phyloP scores from a whole-genome alignment of 1,139 yeast species.

The Zygoascus sp. region DNA sequence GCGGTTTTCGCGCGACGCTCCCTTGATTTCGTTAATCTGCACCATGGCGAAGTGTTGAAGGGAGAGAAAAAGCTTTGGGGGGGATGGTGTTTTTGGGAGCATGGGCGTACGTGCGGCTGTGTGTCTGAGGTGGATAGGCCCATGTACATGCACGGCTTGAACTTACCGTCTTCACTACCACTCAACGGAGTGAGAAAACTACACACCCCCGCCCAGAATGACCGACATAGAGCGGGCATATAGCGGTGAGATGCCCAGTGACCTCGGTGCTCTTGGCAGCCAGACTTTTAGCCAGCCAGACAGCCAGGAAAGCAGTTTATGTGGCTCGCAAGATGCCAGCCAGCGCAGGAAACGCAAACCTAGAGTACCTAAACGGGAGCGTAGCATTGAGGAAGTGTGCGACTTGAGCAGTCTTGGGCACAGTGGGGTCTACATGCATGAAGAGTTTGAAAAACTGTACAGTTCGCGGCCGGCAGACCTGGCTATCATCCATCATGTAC shows the following conservation, averaged over 20 bases:
- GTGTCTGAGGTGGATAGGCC: background rate
- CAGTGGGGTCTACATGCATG: background rate
- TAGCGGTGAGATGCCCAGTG: background rate
- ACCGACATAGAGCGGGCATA: background rate
- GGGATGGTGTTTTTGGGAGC: background rate
- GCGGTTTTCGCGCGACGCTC: constrained; percentile 59
- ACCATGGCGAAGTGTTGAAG: constrained; percentile 49
- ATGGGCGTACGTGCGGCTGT: constrained; percentile 2
- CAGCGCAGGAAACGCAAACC: constrained; percentile 23
- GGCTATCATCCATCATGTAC: constrained; percentile 29
- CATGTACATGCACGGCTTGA: background rate
- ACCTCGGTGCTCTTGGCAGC: background rate
- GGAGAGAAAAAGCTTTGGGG: constrained; percentile 6
- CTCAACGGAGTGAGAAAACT: background rate
- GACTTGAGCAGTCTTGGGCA: constrained; percentile 16
- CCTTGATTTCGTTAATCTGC: constrained; percentile 77
- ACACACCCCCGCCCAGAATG: too few species aligned
- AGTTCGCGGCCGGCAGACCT: constrained; percentile 17
- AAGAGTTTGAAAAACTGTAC: background rate
- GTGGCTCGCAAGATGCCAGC: constrained; percentile 1
- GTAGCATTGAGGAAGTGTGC: constrained; percentile 17
- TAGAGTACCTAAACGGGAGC: constrained; percentile 24
- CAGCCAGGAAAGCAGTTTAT: background rate
- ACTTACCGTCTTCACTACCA: constrained; percentile 5
- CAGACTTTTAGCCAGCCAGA: background rate